A percentile compares a stretch with the other conserved stretches of the same genome.
Conservation (phyloP, 257 asterid species). For the Ilex asprella region DNA sequence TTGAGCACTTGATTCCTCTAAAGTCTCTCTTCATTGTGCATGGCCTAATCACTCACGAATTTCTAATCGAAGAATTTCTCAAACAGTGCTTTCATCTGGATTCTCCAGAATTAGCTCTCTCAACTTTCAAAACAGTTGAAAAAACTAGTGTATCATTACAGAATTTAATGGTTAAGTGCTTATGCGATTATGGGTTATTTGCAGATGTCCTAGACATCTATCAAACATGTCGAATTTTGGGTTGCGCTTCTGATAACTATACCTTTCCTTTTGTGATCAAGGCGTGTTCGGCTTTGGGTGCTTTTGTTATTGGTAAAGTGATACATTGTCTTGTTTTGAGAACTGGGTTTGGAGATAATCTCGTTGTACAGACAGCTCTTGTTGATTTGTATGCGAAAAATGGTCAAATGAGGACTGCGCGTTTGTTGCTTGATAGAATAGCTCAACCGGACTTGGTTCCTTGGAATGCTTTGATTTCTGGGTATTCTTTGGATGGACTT, state of each 20-base stretch:
- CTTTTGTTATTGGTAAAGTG: conserved; percentile 24
- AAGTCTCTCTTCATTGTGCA: conserved; percentile 27
- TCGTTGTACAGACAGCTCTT: conserved; percentile 46
- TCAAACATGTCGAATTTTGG: conserved; percentile 30
- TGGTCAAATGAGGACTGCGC: conserved; percentile 39
- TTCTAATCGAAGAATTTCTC: conserved; percentile 26
- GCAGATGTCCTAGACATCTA: conserved; percentile 30
- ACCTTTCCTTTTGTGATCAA: conserved; percentile 62
- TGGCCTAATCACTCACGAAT: conserved; percentile 28
- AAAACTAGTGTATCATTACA: conserved; percentile 29
- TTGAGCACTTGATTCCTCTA: conserved; percentile 37
- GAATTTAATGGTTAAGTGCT: conserved; percentile 38
- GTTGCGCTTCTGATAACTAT: conserved; percentile 43
- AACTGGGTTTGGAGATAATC: conserved; percentile 39
- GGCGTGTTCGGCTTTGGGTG: conserved; percentile 44
- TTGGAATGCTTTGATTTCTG: conserved; percentile 64
- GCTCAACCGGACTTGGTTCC: conserved; percentile 46
- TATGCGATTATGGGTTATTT: conserved; percentile 35
- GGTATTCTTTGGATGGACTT: conserved; percentile 46
- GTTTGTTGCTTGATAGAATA: conserved; percentile 46
- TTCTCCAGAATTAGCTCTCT: conserved; percentile 36
- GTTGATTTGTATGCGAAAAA: conserved; percentile 37
- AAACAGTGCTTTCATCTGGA: conserved; percentile 41
- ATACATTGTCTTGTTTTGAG: conserved; percentile 35
- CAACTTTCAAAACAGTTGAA: conserved; percentile 21